Evolutionary conservation across 1,284 basidiomycete genomes (phyloP), one percentile per base, ranked within the genome.

Genomic region (Boletus holoroseus): DNA sequence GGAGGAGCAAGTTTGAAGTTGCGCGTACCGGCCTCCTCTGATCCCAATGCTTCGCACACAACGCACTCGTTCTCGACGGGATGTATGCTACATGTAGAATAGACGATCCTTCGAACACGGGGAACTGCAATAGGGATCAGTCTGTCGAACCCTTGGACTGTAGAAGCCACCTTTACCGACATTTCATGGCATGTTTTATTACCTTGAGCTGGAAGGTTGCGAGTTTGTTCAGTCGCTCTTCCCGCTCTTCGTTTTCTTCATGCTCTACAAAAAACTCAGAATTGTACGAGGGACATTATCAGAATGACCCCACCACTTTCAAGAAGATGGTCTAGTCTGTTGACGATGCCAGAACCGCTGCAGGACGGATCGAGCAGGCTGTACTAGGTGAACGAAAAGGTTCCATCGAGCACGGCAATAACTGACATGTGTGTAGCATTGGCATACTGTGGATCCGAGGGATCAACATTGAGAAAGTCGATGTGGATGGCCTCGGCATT

Each of bases 51-150:
- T 47, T 78, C 74, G n/a, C 81, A 72, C 2, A 91, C 85, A 30
- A 92, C 89, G 16, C 76, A 73, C 60, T 99, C 96, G 70, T 99
- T 95, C 66, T 99, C 96, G 44, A 80, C 79, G 7, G 86, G 79
- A 68, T 99, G 88, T 41, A 97, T 76, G 53, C 92, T 95, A 69
- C 95, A 98, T 11, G 95, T 99, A 18, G 94, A 98, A 70, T 99
- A 99, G 15, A 94, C 93, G 53, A 98, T 89, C 57, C 81, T 83
- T 47, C 76, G 78, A 61, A 91, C 89, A 74, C 64, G 66, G 9
- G 78, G 77, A 61, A 82, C 80, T 83, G 37, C 38, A 37, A 9
- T 31, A 24, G 26, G 22, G 34, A 37, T 64, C 35, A 66, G 54
- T 31, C n/a, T 41, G 27, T 36, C 22, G 31, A 50, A 51, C 37